Conservation (phyloP, 345 rosid species). For the Eucalyptus dawsonii region DNA sequence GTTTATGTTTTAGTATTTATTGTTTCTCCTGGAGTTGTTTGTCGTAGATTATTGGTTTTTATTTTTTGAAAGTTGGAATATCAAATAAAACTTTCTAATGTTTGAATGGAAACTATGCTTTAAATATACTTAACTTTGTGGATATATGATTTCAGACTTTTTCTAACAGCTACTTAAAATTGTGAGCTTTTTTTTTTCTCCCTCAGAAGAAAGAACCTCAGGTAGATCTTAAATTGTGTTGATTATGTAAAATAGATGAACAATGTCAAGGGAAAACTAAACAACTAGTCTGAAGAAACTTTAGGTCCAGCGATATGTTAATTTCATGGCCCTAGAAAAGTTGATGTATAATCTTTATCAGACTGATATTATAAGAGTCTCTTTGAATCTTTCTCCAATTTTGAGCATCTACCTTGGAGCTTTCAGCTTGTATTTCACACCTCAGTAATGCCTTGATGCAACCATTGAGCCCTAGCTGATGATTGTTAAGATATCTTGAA, state of each 20-base stretch:
- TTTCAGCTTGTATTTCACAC: neutral
- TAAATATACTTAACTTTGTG: neutral
- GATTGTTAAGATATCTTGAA: neutral
- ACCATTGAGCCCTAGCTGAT: neutral
- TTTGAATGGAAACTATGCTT: neutral
- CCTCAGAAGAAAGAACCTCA: neutral
- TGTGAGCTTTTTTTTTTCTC: neutral
- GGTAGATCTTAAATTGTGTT: neutral
- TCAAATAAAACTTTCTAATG: neutral
- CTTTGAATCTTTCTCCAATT: neutral
- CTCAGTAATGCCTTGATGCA: neutral
- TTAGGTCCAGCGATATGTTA: neutral
- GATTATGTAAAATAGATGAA: neutral
- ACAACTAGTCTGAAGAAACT: neutral
- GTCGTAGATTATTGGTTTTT: neutral
- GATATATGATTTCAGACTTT: neutral
- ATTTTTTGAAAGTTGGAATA: neutral
- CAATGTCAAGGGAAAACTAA: neutral
- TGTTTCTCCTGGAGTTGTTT: neutral
- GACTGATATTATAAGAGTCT: neutral
- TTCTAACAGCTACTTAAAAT: neutral
- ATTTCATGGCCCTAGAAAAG: neutral
- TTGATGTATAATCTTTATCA: neutral
- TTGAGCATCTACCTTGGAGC: neutral
- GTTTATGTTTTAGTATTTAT: neutral